Conservation (phyloP, 768 basidiomycete genomes). For the Psilocybe cyanescens region DNA sequence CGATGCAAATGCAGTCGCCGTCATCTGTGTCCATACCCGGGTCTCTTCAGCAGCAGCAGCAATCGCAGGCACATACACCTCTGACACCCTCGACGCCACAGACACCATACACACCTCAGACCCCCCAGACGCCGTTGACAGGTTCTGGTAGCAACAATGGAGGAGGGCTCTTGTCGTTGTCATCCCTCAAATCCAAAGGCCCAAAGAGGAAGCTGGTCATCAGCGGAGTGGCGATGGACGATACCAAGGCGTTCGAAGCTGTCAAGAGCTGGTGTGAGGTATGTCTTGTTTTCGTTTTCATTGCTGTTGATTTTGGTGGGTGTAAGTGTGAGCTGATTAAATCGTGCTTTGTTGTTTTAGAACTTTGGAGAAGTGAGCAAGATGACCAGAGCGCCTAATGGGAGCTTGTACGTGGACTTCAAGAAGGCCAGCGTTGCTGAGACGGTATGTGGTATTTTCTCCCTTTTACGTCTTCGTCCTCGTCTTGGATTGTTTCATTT, state of each 20-base stretch:
- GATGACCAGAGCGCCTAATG: slow-evolving; percentile 29
- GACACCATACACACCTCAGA: background rate
- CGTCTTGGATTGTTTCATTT: background rate
- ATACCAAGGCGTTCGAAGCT: slow-evolving; percentile 30
- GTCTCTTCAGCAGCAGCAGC: slow-evolving; percentile 5
- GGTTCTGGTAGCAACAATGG: background rate
- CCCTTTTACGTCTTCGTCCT: background rate
- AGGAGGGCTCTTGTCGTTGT: background rate
- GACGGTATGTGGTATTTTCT: slow-evolving; percentile 29
- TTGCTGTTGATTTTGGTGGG: background rate
- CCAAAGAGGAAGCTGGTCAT: slow-evolving; percentile 36
- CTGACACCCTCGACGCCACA: background rate
- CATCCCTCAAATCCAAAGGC: background rate
- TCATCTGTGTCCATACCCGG: slow-evolving; percentile 6
- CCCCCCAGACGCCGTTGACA: background rate
- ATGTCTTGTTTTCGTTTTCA: slow-evolving; percentile 6
- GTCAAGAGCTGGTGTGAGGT: slow-evolving; percentile 40
- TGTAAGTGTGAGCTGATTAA: background rate
- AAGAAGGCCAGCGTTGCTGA: slow-evolving; percentile 42
- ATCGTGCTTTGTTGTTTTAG: slow-evolving; percentile 5
- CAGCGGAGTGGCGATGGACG: slow-evolving; percentile 32
- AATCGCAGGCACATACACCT: background rate
- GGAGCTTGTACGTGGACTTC: slow-evolving; percentile 37
- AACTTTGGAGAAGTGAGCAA: slow-evolving; percentile 37
- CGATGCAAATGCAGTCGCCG: background rate